These are phyloP conservation scores for Chenopodium berlandieri DNA, from an alignment of 148 eudicot species.

Conservation along the genomic window DNA sequence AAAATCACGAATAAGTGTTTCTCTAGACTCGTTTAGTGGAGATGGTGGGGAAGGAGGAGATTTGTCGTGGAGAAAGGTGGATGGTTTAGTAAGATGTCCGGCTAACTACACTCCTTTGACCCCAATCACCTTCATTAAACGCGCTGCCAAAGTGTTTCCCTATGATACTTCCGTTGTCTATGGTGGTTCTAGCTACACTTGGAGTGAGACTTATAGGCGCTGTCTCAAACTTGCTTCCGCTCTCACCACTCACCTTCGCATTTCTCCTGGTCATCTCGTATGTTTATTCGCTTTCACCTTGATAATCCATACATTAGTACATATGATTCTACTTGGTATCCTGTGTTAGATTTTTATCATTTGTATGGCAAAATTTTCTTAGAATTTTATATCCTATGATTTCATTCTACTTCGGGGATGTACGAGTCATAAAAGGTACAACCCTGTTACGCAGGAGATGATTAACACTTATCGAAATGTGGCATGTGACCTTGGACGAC, in stretches of 20 bases:
- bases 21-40: neutral
- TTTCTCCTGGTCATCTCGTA: conserved; percentile 40
- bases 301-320: too few species aligned
- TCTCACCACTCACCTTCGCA: conserved; percentile 21
- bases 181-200: conserved; percentile 20
- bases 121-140: conserved; percentile 39
- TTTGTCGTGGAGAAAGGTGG: conserved; percentile 5
- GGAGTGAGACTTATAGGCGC: conserved; percentile 37
- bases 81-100: conserved; percentile 35
- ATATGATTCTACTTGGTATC: too few species aligned
- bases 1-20: neutral
- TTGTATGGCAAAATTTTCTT: too few species aligned
- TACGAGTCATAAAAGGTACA: too few species aligned
- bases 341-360: too few species aligned
- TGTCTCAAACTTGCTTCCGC: conserved; percentile 43
- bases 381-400: too few species aligned
- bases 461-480: too few species aligned
- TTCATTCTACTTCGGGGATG: too few species aligned
- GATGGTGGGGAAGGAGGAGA: neutral
- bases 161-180: conserved; percentile 36
- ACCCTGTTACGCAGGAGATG: too few species aligned
- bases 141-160: conserved; percentile 40
- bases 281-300: conserved; percentile 8
- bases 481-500: too few species aligned
- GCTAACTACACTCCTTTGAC: conserved; percentile 36